A percentile compares a stretch with the other conserved stretches of the same genome.
Evolutionary conservation across 352 stramenopile genomes (phyloP).

Genomic region (Phytophthora palmivora): DNA sequence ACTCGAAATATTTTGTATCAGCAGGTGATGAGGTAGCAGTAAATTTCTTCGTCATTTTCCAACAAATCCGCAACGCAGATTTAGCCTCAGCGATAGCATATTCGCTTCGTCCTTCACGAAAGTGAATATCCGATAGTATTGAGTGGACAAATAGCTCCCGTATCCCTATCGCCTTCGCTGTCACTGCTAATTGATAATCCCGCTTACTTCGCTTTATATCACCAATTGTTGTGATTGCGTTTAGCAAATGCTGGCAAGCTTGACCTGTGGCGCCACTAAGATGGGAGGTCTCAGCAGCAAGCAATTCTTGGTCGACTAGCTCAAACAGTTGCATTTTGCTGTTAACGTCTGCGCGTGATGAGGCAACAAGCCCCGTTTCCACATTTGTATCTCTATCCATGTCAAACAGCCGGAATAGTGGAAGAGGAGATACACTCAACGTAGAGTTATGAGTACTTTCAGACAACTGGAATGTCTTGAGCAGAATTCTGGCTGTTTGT

Average conservation of each 20-base stretch:
- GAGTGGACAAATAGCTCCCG: slow-evolving; percentile 59
- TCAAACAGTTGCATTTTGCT: slow-evolving; percentile 33
- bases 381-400: slow-evolving; percentile 4
- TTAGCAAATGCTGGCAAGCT: slow-evolving; percentile 39
- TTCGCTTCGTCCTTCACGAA: slow-evolving; percentile 49
- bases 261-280: slow-evolving; percentile 14
- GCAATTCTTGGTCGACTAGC: slow-evolving; percentile 46
- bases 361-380: neutral
- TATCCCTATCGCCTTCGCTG: slow-evolving; percentile 52
- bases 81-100: slow-evolving; percentile 66
- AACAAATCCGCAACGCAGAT: slow-evolving; percentile 68
- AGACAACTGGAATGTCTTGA: slow-evolving; percentile 36
- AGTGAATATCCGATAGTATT: slow-evolving; percentile 63
- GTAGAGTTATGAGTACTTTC: neutral
- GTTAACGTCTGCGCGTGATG: neutral
- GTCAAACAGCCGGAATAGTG: slow-evolving; percentile 35
- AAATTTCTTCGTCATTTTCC: slow-evolving; percentile 67
- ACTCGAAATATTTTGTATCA: slow-evolving; percentile 37
- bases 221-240: slow-evolving; percentile 21
- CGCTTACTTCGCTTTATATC: slow-evolving; percentile 21
- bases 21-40: slow-evolving; percentile 11
- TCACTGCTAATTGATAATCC: slow-evolving; percentile 2
- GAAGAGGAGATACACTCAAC: slow-evolving; percentile 22
- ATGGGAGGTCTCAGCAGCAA: slow-evolving; percentile 21
- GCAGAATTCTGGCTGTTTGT: slow-evolving; percentile 39